These are phyloP conservation scores for Saccharomycopsis hybrid DNA, from an alignment of 1,139 yeast species.

Conservation along the genomic window DNA sequence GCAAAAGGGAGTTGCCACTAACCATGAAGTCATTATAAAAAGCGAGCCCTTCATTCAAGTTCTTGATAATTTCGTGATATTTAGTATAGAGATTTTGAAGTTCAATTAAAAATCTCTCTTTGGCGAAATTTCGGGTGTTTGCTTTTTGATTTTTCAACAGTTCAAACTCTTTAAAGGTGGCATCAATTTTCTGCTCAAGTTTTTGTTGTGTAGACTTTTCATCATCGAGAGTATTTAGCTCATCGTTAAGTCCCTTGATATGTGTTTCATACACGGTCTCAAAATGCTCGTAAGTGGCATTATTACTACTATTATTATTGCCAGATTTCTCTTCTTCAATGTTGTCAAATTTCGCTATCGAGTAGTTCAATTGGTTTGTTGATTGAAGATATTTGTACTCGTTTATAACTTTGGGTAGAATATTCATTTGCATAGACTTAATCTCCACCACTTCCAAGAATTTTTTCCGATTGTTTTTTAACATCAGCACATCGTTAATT, in stretches of 20 bases:
- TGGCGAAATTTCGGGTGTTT: constrained; percentile 21
- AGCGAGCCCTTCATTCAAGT: constrained; percentile 60
- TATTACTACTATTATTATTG: constrained; percentile 22
- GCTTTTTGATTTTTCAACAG: constrained; percentile 15
- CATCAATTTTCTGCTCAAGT: constrained; percentile 40
- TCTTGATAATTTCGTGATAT: constrained; percentile 50
- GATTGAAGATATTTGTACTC: constrained; percentile 35
- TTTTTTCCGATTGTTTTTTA: constrained; percentile 34
- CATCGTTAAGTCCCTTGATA: constrained; percentile 33
- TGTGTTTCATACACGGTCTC: constrained; percentile 36
- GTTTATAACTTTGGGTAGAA: constrained; percentile 46
- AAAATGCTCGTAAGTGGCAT: constrained; percentile 23
- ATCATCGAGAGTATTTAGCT: constrained; percentile 27
- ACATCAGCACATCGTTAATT: constrained; percentile 26
- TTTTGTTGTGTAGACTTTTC: constrained; percentile 35
- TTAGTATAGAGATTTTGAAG: constrained; percentile 49
- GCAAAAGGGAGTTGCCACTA: constrained; percentile 42
- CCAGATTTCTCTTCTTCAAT: constrained; percentile 28
- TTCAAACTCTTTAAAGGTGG: constrained; percentile 35
- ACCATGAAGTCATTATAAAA: constrained; percentile 62
- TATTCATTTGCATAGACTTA: constrained; percentile 41
- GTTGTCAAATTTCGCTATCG: constrained; percentile 7
- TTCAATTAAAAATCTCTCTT: constrained; percentile 39
- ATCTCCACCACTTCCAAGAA: constrained; percentile 39
- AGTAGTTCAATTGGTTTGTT: constrained; percentile 17